phyloP scores from a whole-genome alignment of 306 rosid species.

The Cucurbita ficifolia region DNA sequence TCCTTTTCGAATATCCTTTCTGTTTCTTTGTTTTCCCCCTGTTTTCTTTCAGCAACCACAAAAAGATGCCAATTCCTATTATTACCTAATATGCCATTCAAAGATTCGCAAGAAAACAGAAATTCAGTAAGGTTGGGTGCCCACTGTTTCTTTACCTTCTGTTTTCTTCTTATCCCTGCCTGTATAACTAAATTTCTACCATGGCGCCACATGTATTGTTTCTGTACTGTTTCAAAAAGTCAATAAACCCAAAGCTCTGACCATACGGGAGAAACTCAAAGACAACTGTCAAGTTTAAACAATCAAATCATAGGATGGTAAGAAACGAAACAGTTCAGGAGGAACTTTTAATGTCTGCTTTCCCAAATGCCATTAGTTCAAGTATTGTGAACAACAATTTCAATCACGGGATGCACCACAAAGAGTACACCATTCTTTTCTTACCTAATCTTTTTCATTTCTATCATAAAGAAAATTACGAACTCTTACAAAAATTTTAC shows the following conservation, averaged over 20 bases:
- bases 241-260: neutral
- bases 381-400: neutral
- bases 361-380: neutral
- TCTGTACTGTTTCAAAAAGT: neutral
- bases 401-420: neutral
- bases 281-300: neutral
- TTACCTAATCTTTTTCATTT: neutral
- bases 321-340: neutral
- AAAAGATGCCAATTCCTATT: neutral
- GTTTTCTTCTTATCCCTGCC: neutral
- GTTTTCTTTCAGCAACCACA: neutral
- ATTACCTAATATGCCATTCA: neutral
- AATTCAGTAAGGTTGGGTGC: neutral
- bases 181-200: neutral
- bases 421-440: neutral
- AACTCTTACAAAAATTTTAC: constrained; percentile 32
- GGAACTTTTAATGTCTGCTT: neutral
- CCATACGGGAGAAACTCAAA: neutral
- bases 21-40: neutral
- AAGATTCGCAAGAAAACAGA: neutral
- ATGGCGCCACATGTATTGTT: neutral
- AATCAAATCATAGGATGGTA: neutral
- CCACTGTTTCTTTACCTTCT: neutral
- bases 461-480: neutral
- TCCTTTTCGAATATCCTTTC: neutral